Conservation (phyloP, 164 flowering plant genomes). For the Chloranthus sessilifolius region DNA sequence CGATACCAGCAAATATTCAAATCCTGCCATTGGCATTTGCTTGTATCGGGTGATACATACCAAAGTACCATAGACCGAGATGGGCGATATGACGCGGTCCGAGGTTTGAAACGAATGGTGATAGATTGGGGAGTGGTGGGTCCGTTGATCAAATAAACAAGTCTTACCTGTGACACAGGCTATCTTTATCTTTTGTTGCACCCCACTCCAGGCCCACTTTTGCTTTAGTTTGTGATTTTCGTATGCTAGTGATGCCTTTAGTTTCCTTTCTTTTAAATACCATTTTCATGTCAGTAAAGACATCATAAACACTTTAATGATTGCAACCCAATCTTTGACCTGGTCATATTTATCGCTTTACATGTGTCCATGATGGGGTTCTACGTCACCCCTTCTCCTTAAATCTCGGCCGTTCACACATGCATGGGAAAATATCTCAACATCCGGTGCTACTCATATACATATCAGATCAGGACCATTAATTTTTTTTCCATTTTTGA, state of each 20-base stretch:
- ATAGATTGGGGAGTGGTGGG: neutral
- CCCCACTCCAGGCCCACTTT: neutral
- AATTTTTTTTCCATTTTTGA: neutral
- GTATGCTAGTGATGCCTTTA: neutral
- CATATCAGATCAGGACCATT: too few species aligned
- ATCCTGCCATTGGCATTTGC: too few species aligned
- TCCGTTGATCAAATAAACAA: neutral
- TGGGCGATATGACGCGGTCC: neutral
- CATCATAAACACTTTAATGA: neutral
- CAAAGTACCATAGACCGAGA: too few species aligned
- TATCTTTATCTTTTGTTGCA: neutral
- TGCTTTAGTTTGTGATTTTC: neutral
- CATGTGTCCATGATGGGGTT: neutral
- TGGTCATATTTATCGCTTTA: neutral
- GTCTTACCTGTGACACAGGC: neutral
- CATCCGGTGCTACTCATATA: too few species aligned
- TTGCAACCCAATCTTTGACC: neutral
- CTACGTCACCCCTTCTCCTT: neutral
- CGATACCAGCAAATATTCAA: too few species aligned
- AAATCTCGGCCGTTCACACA: neutral
- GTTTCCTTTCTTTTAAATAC: neutral
- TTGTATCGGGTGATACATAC: too few species aligned
- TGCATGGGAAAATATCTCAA: neutral
- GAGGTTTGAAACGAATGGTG: neutral
- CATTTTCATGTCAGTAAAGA: conserved; percentile 1